A percentile compares a stretch with the other conserved stretches of the same genome.
These are phyloP conservation scores for Thermothielavioides terrestris DNA, from an alignment of 495 filamentous ascomycete genomes.

Conservation along the genomic window DNA sequence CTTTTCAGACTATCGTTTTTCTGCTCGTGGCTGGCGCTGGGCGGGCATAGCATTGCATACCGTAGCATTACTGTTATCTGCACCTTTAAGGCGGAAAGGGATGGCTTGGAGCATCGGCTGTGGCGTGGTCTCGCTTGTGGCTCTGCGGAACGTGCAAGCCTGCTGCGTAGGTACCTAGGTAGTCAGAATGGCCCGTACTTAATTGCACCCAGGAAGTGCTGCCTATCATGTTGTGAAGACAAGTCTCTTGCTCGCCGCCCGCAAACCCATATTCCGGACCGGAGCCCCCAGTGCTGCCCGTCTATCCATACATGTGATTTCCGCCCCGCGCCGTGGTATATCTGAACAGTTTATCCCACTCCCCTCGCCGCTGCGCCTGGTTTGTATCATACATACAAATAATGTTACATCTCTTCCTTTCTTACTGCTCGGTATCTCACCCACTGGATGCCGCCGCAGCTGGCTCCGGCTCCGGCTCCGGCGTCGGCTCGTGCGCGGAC, in stretches of 20 bases:
- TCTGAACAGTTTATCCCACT: too few relatives aligned
- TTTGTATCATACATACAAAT: neutral
- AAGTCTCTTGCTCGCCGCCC: neutral
- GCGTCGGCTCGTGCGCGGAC: neutral
- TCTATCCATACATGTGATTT: neutral
- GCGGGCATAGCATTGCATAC: conserved; percentile 3
- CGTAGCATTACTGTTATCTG: neutral
- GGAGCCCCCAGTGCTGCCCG: neutral
- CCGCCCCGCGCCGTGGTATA: conserved; percentile 2
- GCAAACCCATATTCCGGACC: neutral
- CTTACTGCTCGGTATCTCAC: neutral
- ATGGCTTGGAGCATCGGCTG: too few relatives aligned
- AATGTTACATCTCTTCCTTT: neutral
- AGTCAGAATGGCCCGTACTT: too few relatives aligned
- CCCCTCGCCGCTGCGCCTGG: too few relatives aligned
- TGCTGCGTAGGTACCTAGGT: too few relatives aligned
- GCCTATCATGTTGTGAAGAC: too few relatives aligned
- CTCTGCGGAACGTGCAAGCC: too few relatives aligned
- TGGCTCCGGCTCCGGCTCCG: neutral
- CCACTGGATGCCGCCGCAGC: neutral
- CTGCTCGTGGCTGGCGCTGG: neutral
- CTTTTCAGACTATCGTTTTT: too few relatives aligned
- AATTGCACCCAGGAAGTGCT: too few relatives aligned
- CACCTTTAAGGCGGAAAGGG: neutral
- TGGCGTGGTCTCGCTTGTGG: too few relatives aligned